Conservation (phyloP, 306 rosid genomes). For the Vigna unguiculata region DNA sequence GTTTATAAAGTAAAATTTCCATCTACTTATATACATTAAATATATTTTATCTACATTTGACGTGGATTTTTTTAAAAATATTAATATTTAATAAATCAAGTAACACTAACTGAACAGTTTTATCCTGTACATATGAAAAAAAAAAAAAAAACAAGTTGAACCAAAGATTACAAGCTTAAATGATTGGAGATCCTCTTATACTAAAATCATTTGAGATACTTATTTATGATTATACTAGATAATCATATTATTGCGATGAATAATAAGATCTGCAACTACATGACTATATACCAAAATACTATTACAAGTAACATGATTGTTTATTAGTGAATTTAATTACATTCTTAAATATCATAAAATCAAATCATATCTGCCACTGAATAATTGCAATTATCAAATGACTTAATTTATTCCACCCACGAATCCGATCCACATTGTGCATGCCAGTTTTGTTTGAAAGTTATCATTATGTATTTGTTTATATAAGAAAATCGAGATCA, state of each 20-base stretch:
- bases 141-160: no score
- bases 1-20: no score
- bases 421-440: background rate
- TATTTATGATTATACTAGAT: background rate
- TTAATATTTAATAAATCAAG: no score
- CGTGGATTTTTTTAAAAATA: no score
- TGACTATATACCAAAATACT: background rate
- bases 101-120: no score
- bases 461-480: no score
- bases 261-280: background rate
- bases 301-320: background rate
- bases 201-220: background rate
- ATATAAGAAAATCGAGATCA: background rate
- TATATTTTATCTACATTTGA: no score
- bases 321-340: background rate
- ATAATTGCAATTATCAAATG: background rate
- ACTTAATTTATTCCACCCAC: background rate
- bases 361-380: background rate
- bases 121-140: background rate
- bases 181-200: background rate
- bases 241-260: background rate
- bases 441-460: no score
- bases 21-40: no score
- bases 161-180: background rate
- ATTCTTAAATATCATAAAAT: background rate